Conservation (phyloP, 2,329 filamentous ascomycete species). For the Neophaeococcomyces mojaviensis region DNA sequence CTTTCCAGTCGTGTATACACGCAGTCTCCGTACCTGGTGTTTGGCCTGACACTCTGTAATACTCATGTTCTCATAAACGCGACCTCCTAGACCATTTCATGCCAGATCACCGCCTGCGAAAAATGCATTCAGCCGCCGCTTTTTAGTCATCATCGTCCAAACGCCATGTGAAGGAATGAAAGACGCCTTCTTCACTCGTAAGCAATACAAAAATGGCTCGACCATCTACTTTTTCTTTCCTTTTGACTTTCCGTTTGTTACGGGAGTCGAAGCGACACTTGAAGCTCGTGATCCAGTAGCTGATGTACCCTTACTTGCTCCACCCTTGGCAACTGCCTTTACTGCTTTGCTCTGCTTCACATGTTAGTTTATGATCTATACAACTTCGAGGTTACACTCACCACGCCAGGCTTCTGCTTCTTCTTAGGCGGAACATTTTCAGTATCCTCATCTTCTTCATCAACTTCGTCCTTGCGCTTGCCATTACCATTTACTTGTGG, state of each 20-base stretch:
- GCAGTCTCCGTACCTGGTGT: no score
- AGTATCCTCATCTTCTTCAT: constrained; percentile 76
- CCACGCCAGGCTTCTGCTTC: constrained; percentile 72
- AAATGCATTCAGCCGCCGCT: no score
- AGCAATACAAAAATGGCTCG: neutral
- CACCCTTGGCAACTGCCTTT: constrained; percentile 68
- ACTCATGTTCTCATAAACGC: no score
- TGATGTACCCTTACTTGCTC: constrained; percentile 40
- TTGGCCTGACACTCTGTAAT: no score
- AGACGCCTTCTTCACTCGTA: no score
- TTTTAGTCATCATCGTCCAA: no score
- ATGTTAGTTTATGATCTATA: constrained; percentile 4
- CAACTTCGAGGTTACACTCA: constrained; percentile 37
- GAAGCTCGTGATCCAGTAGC: constrained; percentile 74
- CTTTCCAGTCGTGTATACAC: no score
- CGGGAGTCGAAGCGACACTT: constrained; percentile 70
- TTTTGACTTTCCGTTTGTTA: constrained; percentile 43
- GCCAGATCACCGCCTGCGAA: no score
- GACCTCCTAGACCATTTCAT: no score
- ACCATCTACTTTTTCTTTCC: constrained; percentile 39
- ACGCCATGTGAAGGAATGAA: no score
- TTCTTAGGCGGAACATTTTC: constrained; percentile 81
- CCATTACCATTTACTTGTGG: constrained; percentile 47
- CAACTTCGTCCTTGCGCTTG: constrained; percentile 65
- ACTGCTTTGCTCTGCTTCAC: constrained; percentile 75